Percentiles rank a stretch among this genome's conserved stretches.
Evolutionary conservation across 176 grass and related monocot species (phyloP).

Genomic region (Phragmites australis): DNA sequence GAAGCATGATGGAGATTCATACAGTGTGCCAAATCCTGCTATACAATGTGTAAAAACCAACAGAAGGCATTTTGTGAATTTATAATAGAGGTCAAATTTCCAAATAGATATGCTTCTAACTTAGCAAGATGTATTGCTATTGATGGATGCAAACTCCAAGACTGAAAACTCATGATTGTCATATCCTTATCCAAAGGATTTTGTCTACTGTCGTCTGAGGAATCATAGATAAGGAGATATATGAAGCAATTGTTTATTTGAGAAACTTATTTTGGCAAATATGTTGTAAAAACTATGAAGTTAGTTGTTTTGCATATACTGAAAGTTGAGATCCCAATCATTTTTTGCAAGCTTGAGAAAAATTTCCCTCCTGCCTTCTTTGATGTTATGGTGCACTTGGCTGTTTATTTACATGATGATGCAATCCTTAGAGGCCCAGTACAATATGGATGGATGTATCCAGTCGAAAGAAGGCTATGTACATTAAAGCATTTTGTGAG

Average conservation of each 20-base stretch:
- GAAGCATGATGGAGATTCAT: too few species aligned
- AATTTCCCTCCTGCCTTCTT: slow-evolving; percentile 19
- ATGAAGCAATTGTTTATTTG: neutral
- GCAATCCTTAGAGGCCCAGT: neutral
- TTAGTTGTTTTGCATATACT: neutral
- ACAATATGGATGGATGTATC: too few species aligned
- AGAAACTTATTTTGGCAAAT: neutral
- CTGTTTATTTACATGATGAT: neutral
- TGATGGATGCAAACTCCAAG: neutral
- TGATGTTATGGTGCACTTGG: neutral
- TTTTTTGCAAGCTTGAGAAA: slow-evolving; percentile 34
- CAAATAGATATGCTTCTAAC: neutral
- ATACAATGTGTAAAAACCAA: neutral
- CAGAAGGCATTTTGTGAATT: too few species aligned
- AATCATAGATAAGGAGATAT: neutral
- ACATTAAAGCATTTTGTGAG: too few species aligned
- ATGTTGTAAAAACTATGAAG: too few species aligned
- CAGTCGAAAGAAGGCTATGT: too few species aligned
- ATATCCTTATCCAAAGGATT: neutral
- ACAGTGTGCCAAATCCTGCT: neutral
- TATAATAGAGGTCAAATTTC: neutral
- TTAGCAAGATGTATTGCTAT: neutral
- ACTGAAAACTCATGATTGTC: neutral
- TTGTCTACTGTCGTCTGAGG: neutral
- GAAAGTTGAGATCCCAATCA: slow-evolving; percentile 1